phyloP scores from a whole-genome alignment of 192 early-diverging fungal genomes.

The Lobosporangium transversale region DNA sequence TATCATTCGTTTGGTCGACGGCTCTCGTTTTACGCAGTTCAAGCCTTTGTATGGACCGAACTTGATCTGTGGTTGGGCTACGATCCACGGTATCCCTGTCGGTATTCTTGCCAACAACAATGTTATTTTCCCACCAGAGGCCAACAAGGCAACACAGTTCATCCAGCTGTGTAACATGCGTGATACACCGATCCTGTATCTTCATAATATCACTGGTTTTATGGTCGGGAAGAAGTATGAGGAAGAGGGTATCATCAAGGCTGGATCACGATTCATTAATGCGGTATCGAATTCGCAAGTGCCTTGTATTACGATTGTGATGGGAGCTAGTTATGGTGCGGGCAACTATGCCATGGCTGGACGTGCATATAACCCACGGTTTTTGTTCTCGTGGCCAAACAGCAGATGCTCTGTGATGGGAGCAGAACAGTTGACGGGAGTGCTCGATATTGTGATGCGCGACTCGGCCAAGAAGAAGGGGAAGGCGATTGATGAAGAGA shows the following conservation, averaged over 20 bases:
- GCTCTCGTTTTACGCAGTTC: conserved; percentile 70
- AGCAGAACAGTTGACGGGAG: conserved; percentile 72
- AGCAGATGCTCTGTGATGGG: conserved; percentile 76
- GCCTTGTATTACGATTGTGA: conserved; percentile 69
- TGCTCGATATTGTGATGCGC: conserved; percentile 74
- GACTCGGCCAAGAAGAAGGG: conserved; percentile 67
- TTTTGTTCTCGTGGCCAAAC: conserved; percentile 78
- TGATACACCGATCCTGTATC: conserved; percentile 68
- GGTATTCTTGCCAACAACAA: conserved; percentile 76
- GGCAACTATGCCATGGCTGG: conserved; percentile 79
- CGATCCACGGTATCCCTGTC: conserved; percentile 70
- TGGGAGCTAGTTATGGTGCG: conserved; percentile 75
- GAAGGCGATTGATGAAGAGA: conserved; percentile 63
- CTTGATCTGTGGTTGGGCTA: conserved; percentile 71
- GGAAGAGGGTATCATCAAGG: conserved; percentile 77
- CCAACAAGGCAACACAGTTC: conserved; percentile 78
- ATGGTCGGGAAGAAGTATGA: conserved; percentile 76
- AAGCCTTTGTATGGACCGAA: conserved; percentile 75
- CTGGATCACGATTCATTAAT: conserved; percentile 73
- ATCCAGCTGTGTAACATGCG: conserved; percentile 72
- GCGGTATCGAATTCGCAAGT: conserved; percentile 71
- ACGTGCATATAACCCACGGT: conserved; percentile 70
- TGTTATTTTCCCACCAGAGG: conserved; percentile 69
- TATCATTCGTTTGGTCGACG: conserved; percentile 72
- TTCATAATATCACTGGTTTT: conserved; percentile 78